Evolutionary conservation across 2,329 filamentous ascomycete genomes (phyloP).

Genomic region (Sarocladium oryzae): DNA sequence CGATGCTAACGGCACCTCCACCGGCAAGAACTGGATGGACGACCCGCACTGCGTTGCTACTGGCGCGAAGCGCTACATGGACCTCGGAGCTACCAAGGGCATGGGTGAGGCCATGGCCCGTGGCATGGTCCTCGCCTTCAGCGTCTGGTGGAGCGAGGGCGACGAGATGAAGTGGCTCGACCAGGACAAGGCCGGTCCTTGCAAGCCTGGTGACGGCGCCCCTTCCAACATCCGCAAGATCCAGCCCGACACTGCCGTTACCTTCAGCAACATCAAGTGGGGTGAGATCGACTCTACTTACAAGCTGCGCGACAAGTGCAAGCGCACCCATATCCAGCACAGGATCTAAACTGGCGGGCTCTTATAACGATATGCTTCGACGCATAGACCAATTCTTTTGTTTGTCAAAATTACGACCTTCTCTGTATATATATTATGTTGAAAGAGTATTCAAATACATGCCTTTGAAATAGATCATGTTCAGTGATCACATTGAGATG

Average conservation of each 20-base stretch:
- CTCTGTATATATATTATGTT: too few relatives aligned
- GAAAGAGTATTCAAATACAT: slow-evolving; percentile 1
- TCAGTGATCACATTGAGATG: not conserved
- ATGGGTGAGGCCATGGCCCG: slow-evolving; percentile 40
- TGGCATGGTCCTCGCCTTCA: slow-evolving; percentile 46
- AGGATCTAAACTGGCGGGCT: not conserved
- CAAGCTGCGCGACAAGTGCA: slow-evolving; percentile 10
- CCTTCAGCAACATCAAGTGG: slow-evolving; percentile 51
- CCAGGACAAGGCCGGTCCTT: slow-evolving; percentile 38
- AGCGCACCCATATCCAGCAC: not conserved
- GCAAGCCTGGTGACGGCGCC: slow-evolving; percentile 45
- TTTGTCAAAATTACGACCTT: not conserved
- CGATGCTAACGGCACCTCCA: slow-evolving; percentile 13
- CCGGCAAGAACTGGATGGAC: slow-evolving; percentile 28
- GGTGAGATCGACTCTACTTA: slow-evolving; percentile 56
- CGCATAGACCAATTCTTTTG: not conserved
- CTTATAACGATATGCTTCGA: not conserved
- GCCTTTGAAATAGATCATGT: not conserved
- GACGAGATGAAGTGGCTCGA: slow-evolving; percentile 50
- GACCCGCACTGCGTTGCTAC: slow-evolving; percentile 28
- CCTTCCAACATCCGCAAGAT: slow-evolving; percentile 40
- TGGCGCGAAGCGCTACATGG: slow-evolving; percentile 23
- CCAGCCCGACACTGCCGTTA: slow-evolving; percentile 42
- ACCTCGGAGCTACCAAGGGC: slow-evolving; percentile 33
- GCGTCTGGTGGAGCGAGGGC: slow-evolving; percentile 46